Conservation (phyloP, 768 basidiomycete species). For the Tricholoma sp. region DNA sequence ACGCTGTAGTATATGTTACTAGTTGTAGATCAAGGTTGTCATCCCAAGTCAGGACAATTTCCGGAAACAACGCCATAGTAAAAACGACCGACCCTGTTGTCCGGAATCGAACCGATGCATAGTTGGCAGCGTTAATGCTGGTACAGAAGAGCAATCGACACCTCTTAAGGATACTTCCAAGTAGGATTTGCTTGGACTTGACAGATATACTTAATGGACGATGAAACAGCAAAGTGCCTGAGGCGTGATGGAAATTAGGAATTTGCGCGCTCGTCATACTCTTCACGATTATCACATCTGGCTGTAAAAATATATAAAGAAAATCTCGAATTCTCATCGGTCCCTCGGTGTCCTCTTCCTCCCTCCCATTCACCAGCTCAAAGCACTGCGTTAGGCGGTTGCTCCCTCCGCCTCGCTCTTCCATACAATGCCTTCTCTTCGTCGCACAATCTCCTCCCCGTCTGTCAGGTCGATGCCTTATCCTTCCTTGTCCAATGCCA, state of each 20-base stretch:
- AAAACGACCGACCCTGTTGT: conserved; percentile 18
- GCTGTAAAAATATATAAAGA: conserved; percentile 39
- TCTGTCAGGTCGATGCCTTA: conserved; percentile 69
- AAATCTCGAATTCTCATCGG: conserved; percentile 26
- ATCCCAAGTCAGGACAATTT: conserved; percentile 13
- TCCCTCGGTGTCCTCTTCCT: conserved; percentile 28
- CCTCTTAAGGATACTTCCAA: conserved; percentile 11
- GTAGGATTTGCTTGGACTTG: conserved; percentile 13
- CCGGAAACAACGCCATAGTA: conserved; percentile 13
- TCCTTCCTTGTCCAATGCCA: conserved; percentile 35
- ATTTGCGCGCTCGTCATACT: conserved; percentile 5
- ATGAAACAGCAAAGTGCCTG: conserved; percentile 6
- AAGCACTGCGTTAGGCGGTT: conserved; percentile 50
- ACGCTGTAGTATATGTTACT: conserved; percentile 16
- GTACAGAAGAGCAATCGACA: background rate
- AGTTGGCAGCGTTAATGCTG: no score
- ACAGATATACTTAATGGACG: conserved; percentile 15
- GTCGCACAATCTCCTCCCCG: conserved; percentile 70
- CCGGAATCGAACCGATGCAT: background rate
- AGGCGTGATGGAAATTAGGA: conserved; percentile 12
- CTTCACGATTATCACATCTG: conserved; percentile 26
- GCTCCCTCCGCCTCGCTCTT: conserved; percentile 24
- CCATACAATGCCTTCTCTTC: conserved; percentile 65
- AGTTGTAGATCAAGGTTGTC: conserved; percentile 25
- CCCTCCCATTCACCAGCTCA: conserved; percentile 16